These are phyloP conservation scores for Eutypa lata DNA, from an alignment of 2,329 filamentous ascomycete species.

Conservation along the genomic window DNA sequence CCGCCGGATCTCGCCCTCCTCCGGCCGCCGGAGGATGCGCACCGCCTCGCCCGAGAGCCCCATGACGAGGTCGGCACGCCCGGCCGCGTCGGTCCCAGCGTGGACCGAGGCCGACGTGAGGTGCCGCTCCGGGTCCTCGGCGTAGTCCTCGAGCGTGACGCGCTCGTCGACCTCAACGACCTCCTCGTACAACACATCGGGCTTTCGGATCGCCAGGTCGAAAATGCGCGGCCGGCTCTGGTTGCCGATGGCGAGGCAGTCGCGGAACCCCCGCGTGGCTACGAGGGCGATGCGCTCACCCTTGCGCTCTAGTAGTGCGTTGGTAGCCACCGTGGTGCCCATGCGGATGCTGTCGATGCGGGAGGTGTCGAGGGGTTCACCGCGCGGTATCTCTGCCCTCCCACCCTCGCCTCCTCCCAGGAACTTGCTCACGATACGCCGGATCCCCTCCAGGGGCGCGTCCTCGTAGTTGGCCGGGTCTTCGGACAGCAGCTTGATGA, in stretches of 20 bases:
- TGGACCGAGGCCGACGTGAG: constrained; percentile 52
- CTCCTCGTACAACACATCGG: constrained; percentile 79
- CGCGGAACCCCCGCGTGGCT: constrained; percentile 82
- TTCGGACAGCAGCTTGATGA: constrained; percentile 86
- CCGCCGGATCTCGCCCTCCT: constrained; percentile 51
- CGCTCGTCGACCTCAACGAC: constrained; percentile 91
- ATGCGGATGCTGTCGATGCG: constrained; percentile 89
- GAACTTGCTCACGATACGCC: constrained; percentile 79
- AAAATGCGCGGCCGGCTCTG: constrained; percentile 89
- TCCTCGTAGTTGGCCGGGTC: constrained; percentile 89
- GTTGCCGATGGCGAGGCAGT: constrained; percentile 86
- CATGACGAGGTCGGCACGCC: constrained; percentile 58
- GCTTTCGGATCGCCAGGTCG: constrained; percentile 81
- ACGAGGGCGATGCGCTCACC: constrained; percentile 85
- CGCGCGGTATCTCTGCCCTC: constrained; percentile 74
- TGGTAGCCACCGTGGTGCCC: constrained; percentile 94
- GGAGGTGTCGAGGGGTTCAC: constrained; percentile 75
- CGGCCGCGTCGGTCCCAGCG: constrained; percentile 44
- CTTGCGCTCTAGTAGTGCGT: constrained; percentile 85
- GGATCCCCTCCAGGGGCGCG: constrained; percentile 86
- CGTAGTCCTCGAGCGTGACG: constrained; percentile 88
- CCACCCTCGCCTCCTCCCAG: constrained; percentile 32
- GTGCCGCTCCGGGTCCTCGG: constrained; percentile 73
- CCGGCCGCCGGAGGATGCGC: constrained; percentile 62
- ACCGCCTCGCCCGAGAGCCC: constrained; percentile 74